These are phyloP conservation scores for Arthrobotrys iridis DNA, from an alignment of 2,329 filamentous ascomycete species.

Conservation along the genomic window DNA sequence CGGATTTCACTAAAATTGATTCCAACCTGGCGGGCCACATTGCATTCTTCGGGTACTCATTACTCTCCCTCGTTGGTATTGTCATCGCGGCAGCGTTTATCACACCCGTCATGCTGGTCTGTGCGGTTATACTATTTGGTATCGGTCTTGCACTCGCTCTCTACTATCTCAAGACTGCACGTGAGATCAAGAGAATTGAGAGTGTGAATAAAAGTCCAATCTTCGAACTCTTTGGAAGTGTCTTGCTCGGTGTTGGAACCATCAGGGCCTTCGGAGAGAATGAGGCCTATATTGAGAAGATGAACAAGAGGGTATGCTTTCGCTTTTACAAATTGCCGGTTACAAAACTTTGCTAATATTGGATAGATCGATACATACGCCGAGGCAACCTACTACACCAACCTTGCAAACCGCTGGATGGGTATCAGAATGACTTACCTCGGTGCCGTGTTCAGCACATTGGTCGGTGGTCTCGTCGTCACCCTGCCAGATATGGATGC, in stretches of 20 bases:
- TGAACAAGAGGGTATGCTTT: slow-evolving; percentile 67
- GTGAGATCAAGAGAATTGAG: slow-evolving; percentile 80
- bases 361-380: slow-evolving; percentile 72
- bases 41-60: slow-evolving; percentile 69
- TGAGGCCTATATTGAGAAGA: slow-evolving; percentile 73
- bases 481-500: slow-evolving; percentile 71
- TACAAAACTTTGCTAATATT: not conserved
- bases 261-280: slow-evolving; percentile 79
- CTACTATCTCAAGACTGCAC: slow-evolving; percentile 74
- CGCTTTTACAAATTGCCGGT: not conserved
- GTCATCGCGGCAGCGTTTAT: slow-evolving; percentile 74
- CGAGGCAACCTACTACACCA: slow-evolving; percentile 73
- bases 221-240: slow-evolving; percentile 80
- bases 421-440: slow-evolving; percentile 76
- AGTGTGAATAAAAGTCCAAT: slow-evolving; percentile 80
- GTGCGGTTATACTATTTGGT: slow-evolving; percentile 69
- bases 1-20: slow-evolving; percentile 80
- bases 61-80: slow-evolving; percentile 72
- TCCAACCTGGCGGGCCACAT: slow-evolving; percentile 73
- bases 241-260: slow-evolving; percentile 76
- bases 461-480: slow-evolving; percentile 74
- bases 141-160: slow-evolving; percentile 70
- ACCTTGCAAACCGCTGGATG: slow-evolving; percentile 81
- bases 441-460: slow-evolving; percentile 74
- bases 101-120: slow-evolving; percentile 72